A percentile compares a stretch with the other conserved stretches of the same genome.
These are phyloP conservation scores for Elsinoe arachidis DNA, from an alignment of 2,329 filamentous ascomycete species.

Conservation along the genomic window DNA sequence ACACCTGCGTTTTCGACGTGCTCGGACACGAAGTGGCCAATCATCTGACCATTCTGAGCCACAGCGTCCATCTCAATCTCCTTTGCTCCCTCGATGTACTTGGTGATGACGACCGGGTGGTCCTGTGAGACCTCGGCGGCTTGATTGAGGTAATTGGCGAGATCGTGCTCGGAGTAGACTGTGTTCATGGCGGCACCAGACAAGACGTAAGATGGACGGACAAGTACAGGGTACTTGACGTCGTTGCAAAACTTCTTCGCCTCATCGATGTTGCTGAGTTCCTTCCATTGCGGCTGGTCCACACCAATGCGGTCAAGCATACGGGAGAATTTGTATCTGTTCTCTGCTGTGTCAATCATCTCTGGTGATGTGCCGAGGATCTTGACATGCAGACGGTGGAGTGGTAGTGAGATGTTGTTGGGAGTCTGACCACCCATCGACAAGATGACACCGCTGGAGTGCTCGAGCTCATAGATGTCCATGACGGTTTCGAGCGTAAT, in stretches of 20 bases:
- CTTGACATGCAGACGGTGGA: slow-evolving; percentile 83
- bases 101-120: slow-evolving; percentile 95
- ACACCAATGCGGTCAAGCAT: slow-evolving; percentile 93
- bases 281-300: slow-evolving; percentile 97
- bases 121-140: slow-evolving; percentile 89
- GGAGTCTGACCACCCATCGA: slow-evolving; percentile 97
- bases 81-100: slow-evolving; percentile 99
- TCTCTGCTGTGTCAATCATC: slow-evolving; percentile 97
- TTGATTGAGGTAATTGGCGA: slow-evolving; percentile 80
- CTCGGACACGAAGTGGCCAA: slow-evolving; percentile 96
- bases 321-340: slow-evolving; percentile 96
- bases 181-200: slow-evolving; percentile 99
- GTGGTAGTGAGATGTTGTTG: slow-evolving; percentile 90
- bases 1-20: slow-evolving; percentile 98
- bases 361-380: slow-evolving; percentile 92
- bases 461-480: slow-evolving; percentile 87
- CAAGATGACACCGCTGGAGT: slow-evolving; percentile 73
- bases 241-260: slow-evolving; percentile 78
- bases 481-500: slow-evolving; percentile 84
- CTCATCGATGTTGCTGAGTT: slow-evolving; percentile 88
- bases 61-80: slow-evolving; percentile 99
- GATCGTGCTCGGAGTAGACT: slow-evolving; percentile 89
- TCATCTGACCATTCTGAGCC: slow-evolving; percentile 76
- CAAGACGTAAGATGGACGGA: slow-evolving; percentile 91
- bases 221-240: slow-evolving; percentile 87